Conservation (phyloP, 225 moss, liverwort and hornwort genomes). For the Sphagnum tenellum region DNA sequence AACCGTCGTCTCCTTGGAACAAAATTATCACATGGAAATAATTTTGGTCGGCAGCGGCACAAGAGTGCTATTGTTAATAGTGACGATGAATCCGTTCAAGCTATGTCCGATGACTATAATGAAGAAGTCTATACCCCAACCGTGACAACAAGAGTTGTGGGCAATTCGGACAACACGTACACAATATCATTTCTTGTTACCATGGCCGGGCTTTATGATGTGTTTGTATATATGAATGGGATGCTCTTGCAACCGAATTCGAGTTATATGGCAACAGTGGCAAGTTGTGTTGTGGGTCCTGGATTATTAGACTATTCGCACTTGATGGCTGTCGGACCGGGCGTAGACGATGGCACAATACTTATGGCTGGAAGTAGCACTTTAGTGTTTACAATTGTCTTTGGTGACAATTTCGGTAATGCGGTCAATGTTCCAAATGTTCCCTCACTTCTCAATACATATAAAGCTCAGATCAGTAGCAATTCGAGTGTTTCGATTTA, state of each 20-base stretch:
- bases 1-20: neutral
- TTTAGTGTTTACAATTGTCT: constrained; percentile 28
- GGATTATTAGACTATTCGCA: constrained; percentile 20
- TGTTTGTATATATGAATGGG: constrained; percentile 43
- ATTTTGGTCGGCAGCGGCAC: neutral
- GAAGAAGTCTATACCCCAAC: neutral
- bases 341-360: constrained; percentile 12
- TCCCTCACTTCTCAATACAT: constrained; percentile 10
- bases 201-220: constrained; percentile 24
- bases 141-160: constrained; percentile 14
- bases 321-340: constrained; percentile 18
- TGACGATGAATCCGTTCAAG: constrained; percentile 2
- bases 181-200: constrained; percentile 37
- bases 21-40: too few species aligned
- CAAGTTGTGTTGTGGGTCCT: constrained; percentile 27
- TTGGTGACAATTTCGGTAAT: constrained; percentile 44
- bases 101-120: neutral
- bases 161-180: constrained; percentile 47
- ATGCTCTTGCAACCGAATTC: constrained; percentile 28
- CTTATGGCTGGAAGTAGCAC: constrained; percentile 1
- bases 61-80: neutral
- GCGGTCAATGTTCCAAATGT: constrained; percentile 15
- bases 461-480: constrained; percentile 17
- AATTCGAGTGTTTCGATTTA: constrained; percentile 18
- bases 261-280: constrained; percentile 13